Evolutionary conservation across 768 basidiomycete genomes (phyloP).

Genomic region (Mycena crocata): DNA sequence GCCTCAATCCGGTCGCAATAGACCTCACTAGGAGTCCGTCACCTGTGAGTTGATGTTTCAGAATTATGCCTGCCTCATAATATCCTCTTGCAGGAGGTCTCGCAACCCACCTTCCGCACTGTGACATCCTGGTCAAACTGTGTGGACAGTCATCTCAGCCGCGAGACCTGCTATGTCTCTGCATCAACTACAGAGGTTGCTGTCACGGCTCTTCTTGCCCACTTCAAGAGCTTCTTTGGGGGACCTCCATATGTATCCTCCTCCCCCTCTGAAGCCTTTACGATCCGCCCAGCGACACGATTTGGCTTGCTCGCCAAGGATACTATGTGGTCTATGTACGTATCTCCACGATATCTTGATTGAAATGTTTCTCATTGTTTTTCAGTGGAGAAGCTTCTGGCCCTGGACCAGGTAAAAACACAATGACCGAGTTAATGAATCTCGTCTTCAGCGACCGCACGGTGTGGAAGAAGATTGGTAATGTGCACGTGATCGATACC

Average conservation of each 20-base stretch:
- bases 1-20: too few relatives aligned
- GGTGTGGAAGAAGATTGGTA: background rate
- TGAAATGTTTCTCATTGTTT: background rate
- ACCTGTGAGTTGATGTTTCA: too few relatives aligned
- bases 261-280: background rate
- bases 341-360: too few relatives aligned
- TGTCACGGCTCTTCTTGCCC: background rate
- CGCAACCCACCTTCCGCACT: too few relatives aligned
- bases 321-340: background rate
- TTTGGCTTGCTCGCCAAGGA: background rate
- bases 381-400: background rate
- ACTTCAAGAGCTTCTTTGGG: background rate
- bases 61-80: too few relatives aligned
- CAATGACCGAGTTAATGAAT: background rate
- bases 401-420: too few relatives aligned
- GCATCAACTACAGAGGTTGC: background rate
- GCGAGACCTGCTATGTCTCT: too few relatives aligned
- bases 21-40: too few relatives aligned
- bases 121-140: too few relatives aligned
- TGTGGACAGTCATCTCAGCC: too few relatives aligned
- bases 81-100: too few relatives aligned
- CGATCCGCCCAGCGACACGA: background rate
- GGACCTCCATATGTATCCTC: background rate
- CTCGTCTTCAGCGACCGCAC: background rate
- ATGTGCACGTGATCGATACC: background rate